Evolutionary conservation across 306 rosid species (phyloP).

Genomic region (Ormosia emarginata): DNA sequence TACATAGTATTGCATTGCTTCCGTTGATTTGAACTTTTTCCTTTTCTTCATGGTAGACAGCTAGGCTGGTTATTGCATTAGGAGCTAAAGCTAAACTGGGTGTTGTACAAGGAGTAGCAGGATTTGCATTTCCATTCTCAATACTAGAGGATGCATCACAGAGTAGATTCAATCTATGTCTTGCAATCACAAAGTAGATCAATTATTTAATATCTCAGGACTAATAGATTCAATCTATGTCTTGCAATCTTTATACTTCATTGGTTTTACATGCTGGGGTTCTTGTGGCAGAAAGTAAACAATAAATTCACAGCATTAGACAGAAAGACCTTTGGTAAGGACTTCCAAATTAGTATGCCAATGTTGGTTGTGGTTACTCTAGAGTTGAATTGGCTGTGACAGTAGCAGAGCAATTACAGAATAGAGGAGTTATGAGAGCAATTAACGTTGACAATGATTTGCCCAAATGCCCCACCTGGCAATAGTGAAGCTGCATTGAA

Average conservation of each 20-base stretch:
- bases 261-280: conserved; percentile 20
- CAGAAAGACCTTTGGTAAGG: conserved; percentile 71
- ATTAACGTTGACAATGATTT: conserved; percentile 66
- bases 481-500: conserved; percentile 83
- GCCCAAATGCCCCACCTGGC: conserved; percentile 82
- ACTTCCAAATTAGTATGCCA: conserved; percentile 63
- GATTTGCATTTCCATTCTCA: conserved; percentile 83
- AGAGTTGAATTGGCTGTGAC: conserved; percentile 97
- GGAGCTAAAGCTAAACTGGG: conserved; percentile 91
- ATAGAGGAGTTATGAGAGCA: conserved; percentile 78
- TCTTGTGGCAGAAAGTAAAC: conserved; percentile 67
- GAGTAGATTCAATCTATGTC: no score
- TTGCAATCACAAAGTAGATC: conserved; percentile 22
- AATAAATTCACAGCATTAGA: conserved; percentile 61
- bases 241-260: not conserved
- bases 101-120: conserved; percentile 81
- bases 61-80: conserved; percentile 97
- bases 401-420: conserved; percentile 76
- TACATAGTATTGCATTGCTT: not conserved
- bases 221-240: not conserved
- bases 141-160: conserved; percentile 70
- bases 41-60: conserved; percentile 56
- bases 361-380: conserved; percentile 96
- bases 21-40: conserved; percentile 31
- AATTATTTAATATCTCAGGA: conserved; percentile 4